A percentile compares a stretch with the other conserved stretches of the same genome.
phyloP scores from a whole-genome alignment of 169 alveolate species.

The Theileria annulata region DNA sequence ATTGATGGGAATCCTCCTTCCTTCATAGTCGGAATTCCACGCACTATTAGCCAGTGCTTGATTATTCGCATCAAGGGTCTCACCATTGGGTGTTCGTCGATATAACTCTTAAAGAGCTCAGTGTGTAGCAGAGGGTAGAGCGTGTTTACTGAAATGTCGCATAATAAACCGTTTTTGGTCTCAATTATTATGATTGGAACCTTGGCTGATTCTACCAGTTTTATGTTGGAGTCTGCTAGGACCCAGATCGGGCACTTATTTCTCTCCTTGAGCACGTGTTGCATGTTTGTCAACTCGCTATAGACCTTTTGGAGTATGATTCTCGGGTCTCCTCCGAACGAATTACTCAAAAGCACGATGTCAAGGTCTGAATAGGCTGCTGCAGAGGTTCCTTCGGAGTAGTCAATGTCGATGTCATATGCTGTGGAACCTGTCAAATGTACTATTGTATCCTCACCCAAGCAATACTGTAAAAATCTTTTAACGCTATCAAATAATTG shows the following conservation, averaged over 20 bases:
- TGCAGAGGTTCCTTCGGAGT: slow-evolving; percentile 23
- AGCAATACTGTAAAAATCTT: slow-evolving; percentile 47
- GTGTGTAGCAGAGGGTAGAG: slow-evolving; percentile 84
- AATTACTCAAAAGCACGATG: slow-evolving; percentile 32
- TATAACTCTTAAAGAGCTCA: slow-evolving; percentile 76
- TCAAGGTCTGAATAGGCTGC: slow-evolving; percentile 58
- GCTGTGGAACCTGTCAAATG: slow-evolving; percentile 66
- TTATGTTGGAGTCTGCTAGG: slow-evolving; percentile 67
- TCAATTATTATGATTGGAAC: slow-evolving; percentile 85
- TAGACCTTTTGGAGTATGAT: slow-evolving; percentile 43
- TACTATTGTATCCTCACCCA: slow-evolving; percentile 61
- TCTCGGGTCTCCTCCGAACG: slow-evolving; percentile 41
- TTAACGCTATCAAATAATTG: slow-evolving; percentile 43
- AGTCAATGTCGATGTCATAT: slow-evolving; percentile 62
- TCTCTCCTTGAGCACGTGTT: slow-evolving; percentile 19
- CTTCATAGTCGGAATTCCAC: slow-evolving; percentile 85
- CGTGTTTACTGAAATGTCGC: slow-evolving; percentile 87
- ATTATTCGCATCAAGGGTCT: slow-evolving; percentile 82
- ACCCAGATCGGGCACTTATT: slow-evolving; percentile 43
- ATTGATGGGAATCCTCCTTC: slow-evolving; percentile 91
- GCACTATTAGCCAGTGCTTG: slow-evolving; percentile 80
- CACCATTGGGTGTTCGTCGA: slow-evolving; percentile 79
- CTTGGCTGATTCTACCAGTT: slow-evolving; percentile 85
- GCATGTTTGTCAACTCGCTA: slow-evolving; percentile 36
- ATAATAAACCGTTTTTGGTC: slow-evolving; percentile 77